Evolutionary conservation across 768 basidiomycete species (phyloP).

Genomic region (Tubosaeta sp.): DNA sequence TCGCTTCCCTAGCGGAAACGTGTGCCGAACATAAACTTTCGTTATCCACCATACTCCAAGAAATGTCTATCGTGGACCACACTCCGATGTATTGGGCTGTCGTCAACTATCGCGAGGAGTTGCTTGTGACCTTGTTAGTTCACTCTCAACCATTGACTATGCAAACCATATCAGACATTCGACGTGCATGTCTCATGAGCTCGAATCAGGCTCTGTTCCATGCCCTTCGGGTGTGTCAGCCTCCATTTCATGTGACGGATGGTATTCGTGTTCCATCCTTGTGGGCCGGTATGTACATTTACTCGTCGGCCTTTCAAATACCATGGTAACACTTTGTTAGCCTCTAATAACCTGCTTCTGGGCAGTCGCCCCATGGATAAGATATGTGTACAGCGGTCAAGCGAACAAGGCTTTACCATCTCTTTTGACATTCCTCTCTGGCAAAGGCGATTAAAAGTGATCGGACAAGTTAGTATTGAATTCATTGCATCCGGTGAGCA

Average conservation of each 20-base stretch:
- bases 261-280: slow-evolving; percentile 15
- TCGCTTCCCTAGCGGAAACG: slow-evolving; percentile 58
- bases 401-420: slow-evolving; percentile 46
- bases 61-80: slow-evolving; percentile 19
- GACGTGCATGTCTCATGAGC: slow-evolving; percentile 54
- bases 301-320: not conserved
- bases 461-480: slow-evolving; percentile 53
- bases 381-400: slow-evolving; percentile 46
- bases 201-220: slow-evolving; percentile 29
- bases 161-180: slow-evolving; percentile 54
- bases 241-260: slow-evolving; percentile 22
- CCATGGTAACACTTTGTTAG: slow-evolving; percentile 7
- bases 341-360: slow-evolving; percentile 44
- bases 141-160: slow-evolving; percentile 41
- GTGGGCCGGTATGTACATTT: slow-evolving; percentile 23
- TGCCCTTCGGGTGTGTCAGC: slow-evolving; percentile 18
- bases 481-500: slow-evolving; percentile 49
- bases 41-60: slow-evolving; percentile 25
- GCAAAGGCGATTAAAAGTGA: slow-evolving; percentile 66
- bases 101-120: slow-evolving; percentile 32
- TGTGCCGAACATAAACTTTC: slow-evolving; percentile 51
- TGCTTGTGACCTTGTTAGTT: slow-evolving; percentile 50
- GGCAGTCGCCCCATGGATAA: slow-evolving; percentile 45
- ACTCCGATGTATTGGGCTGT: slow-evolving; percentile 31
- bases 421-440: slow-evolving; percentile 53